Evolutionary conservation across 2,329 filamentous ascomycete genomes (phyloP).

Genomic region (Fusarium aywerte): DNA sequence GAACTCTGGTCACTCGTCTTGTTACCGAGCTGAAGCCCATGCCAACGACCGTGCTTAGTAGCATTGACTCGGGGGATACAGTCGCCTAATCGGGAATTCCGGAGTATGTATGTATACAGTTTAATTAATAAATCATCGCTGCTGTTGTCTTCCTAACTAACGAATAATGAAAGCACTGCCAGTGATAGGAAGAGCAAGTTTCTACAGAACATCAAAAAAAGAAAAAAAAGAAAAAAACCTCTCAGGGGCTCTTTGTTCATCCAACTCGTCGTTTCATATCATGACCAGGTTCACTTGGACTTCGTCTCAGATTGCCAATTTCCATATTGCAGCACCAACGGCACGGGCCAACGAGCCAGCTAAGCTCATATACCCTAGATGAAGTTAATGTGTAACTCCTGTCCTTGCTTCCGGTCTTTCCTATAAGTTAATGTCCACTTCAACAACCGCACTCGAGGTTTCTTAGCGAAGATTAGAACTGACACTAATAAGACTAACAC

Average conservation of each 20-base stretch:
- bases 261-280: conserved; percentile 40
- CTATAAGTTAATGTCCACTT: conserved; percentile 4
- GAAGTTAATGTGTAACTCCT: neutral
- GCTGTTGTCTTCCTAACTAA: neutral
- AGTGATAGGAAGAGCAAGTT: conserved; percentile 13
- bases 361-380: conserved; percentile 21
- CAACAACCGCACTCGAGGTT: conserved; percentile 17
- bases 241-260: conserved; percentile 27
- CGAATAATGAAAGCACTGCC: neutral
- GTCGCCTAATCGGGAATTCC: conserved; percentile 14
- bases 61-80: conserved; percentile 1
- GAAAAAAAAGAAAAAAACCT: no score
- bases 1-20: neutral
- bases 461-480: neutral
- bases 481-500: neutral
- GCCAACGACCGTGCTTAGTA: conserved; percentile 1
- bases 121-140: no score
- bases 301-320: conserved; percentile 46
- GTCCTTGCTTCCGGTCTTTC: neutral
- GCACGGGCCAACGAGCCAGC: conserved; percentile 17
- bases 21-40: conserved; percentile 10
- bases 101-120: conserved; percentile 5
- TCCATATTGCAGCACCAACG: conserved; percentile 30
- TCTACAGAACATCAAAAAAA: neutral
- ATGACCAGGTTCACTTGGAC: conserved; percentile 27